Evolutionary conservation across 192 early-diverging fungal genomes (phyloP).

Genomic region (Entomortierella chlamydospora): DNA sequence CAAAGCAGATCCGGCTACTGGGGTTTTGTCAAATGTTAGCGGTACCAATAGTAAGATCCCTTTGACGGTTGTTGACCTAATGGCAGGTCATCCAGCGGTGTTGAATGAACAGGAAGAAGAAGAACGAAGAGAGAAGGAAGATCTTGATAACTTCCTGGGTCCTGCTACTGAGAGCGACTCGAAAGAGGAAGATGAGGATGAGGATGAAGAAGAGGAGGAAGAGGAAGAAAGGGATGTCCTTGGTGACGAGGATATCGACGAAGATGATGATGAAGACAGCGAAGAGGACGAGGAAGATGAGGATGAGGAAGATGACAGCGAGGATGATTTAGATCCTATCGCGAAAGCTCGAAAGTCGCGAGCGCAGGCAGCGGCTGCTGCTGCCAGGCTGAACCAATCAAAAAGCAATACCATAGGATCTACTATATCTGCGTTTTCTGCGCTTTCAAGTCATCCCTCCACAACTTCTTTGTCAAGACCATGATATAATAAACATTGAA

Average conservation of each 20-base stretch:
- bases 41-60: not conserved
- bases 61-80: not conserved
- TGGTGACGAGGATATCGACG: not conserved
- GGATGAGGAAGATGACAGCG: constrained; percentile 5
- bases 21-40: too few relatives aligned
- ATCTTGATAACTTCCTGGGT: constrained; percentile 32
- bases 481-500: constrained; percentile 4
- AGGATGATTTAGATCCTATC: constrained; percentile 42
- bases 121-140: constrained; percentile 26
- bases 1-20: not conserved
- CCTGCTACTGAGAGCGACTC: constrained; percentile 36
- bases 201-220: constrained; percentile 1
- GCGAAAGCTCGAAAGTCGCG: constrained; percentile 40
- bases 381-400: not conserved
- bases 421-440: constrained; percentile 39
- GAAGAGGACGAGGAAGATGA: constrained; percentile 13
- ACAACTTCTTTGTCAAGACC: constrained; percentile 10
- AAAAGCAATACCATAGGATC: constrained; percentile 12
- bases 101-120: constrained; percentile 14
- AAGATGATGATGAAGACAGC: constrained; percentile 7
- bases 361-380: constrained; percentile 6
- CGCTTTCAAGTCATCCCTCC: constrained; percentile 29
- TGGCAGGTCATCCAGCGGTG: not conserved
- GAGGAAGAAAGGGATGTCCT: constrained; percentile 13
- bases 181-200: constrained; percentile 15